Percentiles rank a stretch among this genome's conserved stretches.
These are phyloP conservation scores for Parmelia sp. DNA, from an alignment of 495 filamentous ascomycete genomes.

Conservation along the genomic window DNA sequence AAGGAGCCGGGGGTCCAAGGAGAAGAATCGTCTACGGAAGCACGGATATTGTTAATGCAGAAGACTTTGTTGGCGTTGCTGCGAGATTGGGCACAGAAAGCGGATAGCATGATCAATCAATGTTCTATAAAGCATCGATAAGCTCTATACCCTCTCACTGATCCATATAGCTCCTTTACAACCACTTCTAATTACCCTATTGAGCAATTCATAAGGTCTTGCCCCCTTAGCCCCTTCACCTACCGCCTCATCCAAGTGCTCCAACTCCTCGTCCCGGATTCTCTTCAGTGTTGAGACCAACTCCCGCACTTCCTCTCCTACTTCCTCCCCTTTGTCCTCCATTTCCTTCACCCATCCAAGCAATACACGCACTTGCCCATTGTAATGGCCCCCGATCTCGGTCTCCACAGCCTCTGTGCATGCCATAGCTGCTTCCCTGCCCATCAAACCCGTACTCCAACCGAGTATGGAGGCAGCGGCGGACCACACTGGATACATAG, in stretches of 20 bases:
- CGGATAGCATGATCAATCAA: constrained; percentile 15
- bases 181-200: constrained; percentile 78
- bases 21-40: constrained; percentile 91
- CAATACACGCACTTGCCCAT: constrained; percentile 76
- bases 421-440: constrained; percentile 93
- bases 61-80: constrained; percentile 77
- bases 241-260: constrained; percentile 93
- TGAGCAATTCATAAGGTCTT: constrained; percentile 79
- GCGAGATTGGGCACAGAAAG: constrained; percentile 69
- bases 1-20: constrained; percentile 36
- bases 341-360: constrained; percentile 70
- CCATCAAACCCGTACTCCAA: constrained; percentile 84
- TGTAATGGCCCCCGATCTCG: constrained; percentile 95
- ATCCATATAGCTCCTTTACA: constrained; percentile 91
- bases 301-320: constrained; percentile 70
- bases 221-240: constrained; percentile 86
- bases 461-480: constrained; percentile 75
- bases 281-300: constrained; percentile 67
- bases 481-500: constrained; percentile 91
- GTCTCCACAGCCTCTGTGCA: constrained; percentile 98
- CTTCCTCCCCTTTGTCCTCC: constrained; percentile 58
- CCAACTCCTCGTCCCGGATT: constrained; percentile 93
- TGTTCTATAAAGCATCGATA: background rate
- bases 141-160: constrained; percentile 66
- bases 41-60: constrained; percentile 87